phyloP scores from a whole-genome alignment of 306 rosid genomes.

The Sophora flavescens region DNA sequence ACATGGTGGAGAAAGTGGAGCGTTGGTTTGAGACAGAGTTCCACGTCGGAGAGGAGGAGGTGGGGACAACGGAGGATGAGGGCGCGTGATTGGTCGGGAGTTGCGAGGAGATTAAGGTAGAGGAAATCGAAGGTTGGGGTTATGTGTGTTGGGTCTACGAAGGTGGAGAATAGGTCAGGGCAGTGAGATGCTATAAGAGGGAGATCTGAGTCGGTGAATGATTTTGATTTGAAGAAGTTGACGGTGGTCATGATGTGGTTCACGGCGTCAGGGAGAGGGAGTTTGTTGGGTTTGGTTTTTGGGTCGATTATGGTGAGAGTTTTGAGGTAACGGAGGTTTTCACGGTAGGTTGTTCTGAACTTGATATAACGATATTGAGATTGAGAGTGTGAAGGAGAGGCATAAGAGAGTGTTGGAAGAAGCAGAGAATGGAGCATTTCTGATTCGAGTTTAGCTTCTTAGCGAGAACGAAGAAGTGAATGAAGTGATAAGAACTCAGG shows the following conservation, averaged over 20 bases:
- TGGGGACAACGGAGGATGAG: slow-evolving; percentile 77
- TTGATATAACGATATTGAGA: slow-evolving; percentile 54
- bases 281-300: slow-evolving; percentile 54
- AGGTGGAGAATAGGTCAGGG: slow-evolving; percentile 69
- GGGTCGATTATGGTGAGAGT: slow-evolving; percentile 63
- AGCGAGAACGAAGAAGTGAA: background rate
- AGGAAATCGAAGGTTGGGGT: slow-evolving; percentile 70
- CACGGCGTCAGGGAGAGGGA: slow-evolving; percentile 68
- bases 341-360: slow-evolving; percentile 74
- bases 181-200: slow-evolving; percentile 62
- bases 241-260: slow-evolving; percentile 65
- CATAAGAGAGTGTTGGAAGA: slow-evolving; percentile 33
- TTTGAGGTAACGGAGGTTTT: slow-evolving; percentile 82
- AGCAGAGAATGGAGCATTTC: slow-evolving; percentile 44
- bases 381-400: slow-evolving; percentile 30
- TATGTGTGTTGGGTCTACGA: slow-evolving; percentile 54
- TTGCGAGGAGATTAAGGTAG: slow-evolving; percentile 54
- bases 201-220: slow-evolving; percentile 78
- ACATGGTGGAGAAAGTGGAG: slow-evolving; percentile 59
- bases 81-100: slow-evolving; percentile 48
- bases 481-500: background rate
- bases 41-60: slow-evolving; percentile 69
- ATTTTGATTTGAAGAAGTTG: slow-evolving; percentile 71
- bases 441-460: background rate
- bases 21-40: slow-evolving; percentile 77